Evolutionary conservation across 2,329 filamentous ascomycete species (phyloP), one percentile per base, ranked within the genome.

Genomic region (Thelonectria discophora): DNA sequence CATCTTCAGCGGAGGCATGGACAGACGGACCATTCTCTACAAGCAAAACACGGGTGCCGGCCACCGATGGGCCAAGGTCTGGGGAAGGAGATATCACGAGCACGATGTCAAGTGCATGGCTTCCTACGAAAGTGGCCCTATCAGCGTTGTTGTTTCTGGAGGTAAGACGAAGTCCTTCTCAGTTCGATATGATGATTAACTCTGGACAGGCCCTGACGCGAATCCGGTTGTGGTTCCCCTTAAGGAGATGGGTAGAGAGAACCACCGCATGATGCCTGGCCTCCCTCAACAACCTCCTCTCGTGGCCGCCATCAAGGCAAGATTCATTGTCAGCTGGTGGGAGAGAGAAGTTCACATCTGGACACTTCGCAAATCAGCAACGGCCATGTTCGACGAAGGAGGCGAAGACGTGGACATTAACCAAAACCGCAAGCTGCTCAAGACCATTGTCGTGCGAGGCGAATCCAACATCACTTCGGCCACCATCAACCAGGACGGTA

Each of bases 41-140:
- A 91, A 89, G 75, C 87, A 89, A 68, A 83, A 84, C 49, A 79
- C 81, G 59, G 84, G 84, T 47, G 81, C 86, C 20, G 84, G 84
- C 60, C 81, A 84, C 55, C 86, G 89, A 73, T 99, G 95, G 95
- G 86, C 86, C 60, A 94, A 95, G 76, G 84, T 92, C n/a, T 91
- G 88, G 77, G 93, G 97, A 73, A 86, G 92, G 67, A 86, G 93
- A 73, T 94, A 94, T 73, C 95, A 99, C 74, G 88, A 90, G 47
- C 94, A 98, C 76, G 95, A 99, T 79, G 93, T 98, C 71, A 98
- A 98, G 80, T 87, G 93, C 1, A 92, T 98, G 87, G 91, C 93
- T 34, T 89, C 92, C 0, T 98, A 94, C 66, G 95, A 99, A 76
- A 90, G 90, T 54, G 88, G 86, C 52, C 88, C 88, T 51, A 86